Conservation (phyloP, 2,329 filamentous ascomycete species). For the Aspergillus quadricinctus region DNA sequence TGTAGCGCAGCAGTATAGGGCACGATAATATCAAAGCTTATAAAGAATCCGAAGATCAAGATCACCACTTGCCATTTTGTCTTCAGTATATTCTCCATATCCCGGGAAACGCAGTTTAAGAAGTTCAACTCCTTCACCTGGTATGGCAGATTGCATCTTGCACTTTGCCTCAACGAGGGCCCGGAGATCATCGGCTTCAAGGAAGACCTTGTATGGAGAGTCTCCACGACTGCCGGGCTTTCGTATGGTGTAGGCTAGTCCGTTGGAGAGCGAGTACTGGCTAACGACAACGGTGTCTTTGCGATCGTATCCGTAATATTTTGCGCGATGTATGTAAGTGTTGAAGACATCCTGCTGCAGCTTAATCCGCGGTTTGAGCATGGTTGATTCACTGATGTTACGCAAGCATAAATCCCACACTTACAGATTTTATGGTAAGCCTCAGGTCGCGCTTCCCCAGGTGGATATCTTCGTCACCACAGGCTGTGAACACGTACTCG, state of each 20-base stretch:
- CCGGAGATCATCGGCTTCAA: no score
- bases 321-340: conserved; percentile 9
- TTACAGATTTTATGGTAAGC: conserved; percentile 11
- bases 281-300: conserved; percentile 1
- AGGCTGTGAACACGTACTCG: conserved; percentile 13
- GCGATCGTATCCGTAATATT: conserved; percentile 14
- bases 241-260: background rate
- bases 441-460: conserved; percentile 10
- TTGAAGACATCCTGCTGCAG: conserved; percentile 10
- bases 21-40: background rate
- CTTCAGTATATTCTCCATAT: background rate
- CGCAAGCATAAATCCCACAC: background rate
- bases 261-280: background rate
- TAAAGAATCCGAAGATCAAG: background rate
- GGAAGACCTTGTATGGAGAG: no score
- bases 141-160: background rate
- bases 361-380: background rate
- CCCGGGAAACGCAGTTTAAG: background rate
- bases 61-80: background rate
- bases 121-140: background rate
- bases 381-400: no score
- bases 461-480: conserved; percentile 10
- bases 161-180: no score
- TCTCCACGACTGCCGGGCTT: no score
- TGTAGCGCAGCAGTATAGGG: no score